Conservation (phyloP, 768 basidiomycete genomes). For the Butyriboletus loyo region DNA sequence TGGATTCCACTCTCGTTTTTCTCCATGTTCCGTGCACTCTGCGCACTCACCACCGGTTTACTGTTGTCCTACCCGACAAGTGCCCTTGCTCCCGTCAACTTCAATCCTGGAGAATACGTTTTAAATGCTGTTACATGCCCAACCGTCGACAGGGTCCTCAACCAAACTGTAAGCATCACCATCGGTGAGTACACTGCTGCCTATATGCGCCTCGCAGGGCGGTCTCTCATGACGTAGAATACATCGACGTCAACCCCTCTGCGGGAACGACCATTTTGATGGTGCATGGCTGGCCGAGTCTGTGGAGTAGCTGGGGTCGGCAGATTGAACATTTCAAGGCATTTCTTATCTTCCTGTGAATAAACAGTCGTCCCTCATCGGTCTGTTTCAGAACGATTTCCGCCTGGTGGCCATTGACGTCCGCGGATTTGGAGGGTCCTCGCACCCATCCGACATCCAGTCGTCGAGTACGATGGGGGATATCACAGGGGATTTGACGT, state of each 20-base stretch:
- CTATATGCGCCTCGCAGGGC: constrained; percentile 1
- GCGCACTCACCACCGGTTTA: neutral
- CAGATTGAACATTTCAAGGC: constrained; percentile 70
- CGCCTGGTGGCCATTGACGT: constrained; percentile 60
- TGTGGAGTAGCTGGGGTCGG: constrained; percentile 73
- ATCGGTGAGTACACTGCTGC: constrained; percentile 40
- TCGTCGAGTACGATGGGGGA: constrained; percentile 60
- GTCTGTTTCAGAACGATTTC: constrained; percentile 49
- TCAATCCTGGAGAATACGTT: constrained; percentile 38
- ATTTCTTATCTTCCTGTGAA: neutral
- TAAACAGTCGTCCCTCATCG: neutral
- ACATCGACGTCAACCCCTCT: constrained; percentile 58
- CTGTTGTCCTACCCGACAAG: neutral
- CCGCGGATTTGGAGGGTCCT: constrained; percentile 69
- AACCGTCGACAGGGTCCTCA: constrained; percentile 39
- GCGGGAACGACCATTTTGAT: constrained; percentile 55
- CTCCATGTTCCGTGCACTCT: constrained; percentile 2
- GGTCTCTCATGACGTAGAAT: constrained; percentile 39
- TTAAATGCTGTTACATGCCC: constrained; percentile 38
- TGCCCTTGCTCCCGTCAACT: constrained; percentile 12
- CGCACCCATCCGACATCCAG: constrained; percentile 59
- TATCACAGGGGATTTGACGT: constrained; percentile 58
- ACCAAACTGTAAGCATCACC: constrained; percentile 35
- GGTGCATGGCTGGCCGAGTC: constrained; percentile 77
- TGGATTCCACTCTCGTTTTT: neutral